Conservation (phyloP, 352 stramenopile genomes). For the Pythium chondricola region DNA sequence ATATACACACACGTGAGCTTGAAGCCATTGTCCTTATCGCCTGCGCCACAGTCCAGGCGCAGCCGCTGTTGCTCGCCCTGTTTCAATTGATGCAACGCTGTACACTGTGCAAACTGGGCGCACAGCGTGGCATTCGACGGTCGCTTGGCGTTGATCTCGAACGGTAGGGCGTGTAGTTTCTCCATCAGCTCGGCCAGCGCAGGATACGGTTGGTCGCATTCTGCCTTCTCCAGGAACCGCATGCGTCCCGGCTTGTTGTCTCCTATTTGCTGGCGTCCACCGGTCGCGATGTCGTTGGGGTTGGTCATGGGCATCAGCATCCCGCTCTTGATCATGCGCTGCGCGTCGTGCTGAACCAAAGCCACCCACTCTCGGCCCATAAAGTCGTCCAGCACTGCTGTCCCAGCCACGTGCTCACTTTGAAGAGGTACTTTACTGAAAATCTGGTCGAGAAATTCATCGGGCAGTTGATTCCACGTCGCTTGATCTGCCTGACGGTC, state of each 20-base stretch:
- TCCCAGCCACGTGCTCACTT: constrained; percentile 15
- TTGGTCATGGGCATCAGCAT: constrained; percentile 31
- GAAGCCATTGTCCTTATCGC: constrained; percentile 72
- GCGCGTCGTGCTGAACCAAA: constrained; percentile 58
- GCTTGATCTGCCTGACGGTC: constrained; percentile 50
- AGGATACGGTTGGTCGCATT: constrained; percentile 55
- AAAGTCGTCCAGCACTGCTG: constrained; percentile 61
- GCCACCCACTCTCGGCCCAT: constrained; percentile 76
- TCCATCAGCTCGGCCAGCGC: constrained; percentile 68
- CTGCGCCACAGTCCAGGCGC: constrained; percentile 58
- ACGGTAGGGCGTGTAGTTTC: constrained; percentile 69
- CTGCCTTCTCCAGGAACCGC: constrained; percentile 52
- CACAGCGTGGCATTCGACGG: constrained; percentile 35
- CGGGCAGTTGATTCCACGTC: constrained; percentile 54
- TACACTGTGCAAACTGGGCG: constrained; percentile 63
- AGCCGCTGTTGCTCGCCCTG: constrained; percentile 38
- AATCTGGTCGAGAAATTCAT: constrained; percentile 42
- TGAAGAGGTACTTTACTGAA: constrained; percentile 6
- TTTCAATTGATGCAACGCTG: constrained; percentile 41
- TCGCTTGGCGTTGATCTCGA: constrained; percentile 77
- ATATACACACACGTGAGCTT: constrained; percentile 75
- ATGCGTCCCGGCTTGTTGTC: constrained; percentile 23
- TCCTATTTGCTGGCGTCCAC: background rate
- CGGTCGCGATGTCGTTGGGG: background rate
- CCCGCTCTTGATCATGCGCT: constrained; percentile 49